Conservation (phyloP, 306 rosid genomes). For the Canavalia ensiformis region DNA sequence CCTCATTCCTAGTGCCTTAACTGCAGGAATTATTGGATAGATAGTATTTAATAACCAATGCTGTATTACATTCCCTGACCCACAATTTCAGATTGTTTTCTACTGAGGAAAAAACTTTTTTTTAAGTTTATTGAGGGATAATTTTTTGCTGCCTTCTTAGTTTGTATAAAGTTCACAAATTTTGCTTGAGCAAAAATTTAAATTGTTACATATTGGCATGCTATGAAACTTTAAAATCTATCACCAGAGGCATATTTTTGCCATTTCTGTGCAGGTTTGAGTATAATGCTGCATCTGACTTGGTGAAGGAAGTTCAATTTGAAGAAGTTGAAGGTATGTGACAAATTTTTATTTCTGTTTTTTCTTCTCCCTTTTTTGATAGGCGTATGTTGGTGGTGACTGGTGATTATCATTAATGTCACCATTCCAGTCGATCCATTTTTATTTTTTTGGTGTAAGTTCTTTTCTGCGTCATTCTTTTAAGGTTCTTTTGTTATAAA, state of each 20-base stretch:
- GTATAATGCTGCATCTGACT: slow-evolving; percentile 68
- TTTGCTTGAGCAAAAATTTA: not conserved
- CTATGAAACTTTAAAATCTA: not conserved
- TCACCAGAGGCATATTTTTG: slow-evolving; percentile 13
- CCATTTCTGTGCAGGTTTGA: slow-evolving; percentile 61
- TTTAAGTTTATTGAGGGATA: not conserved
- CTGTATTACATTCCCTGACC: slow-evolving; percentile 19
- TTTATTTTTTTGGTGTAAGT: slow-evolving; percentile 16
- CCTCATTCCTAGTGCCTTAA: not conserved
- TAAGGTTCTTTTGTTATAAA: slow-evolving; percentile 26
- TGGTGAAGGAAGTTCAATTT: slow-evolving; percentile 73
- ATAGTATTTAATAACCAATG: slow-evolving; percentile 9
- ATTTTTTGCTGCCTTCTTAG: slow-evolving; percentile 48
- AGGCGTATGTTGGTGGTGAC: not conserved
- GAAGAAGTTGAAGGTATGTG: slow-evolving; percentile 81
- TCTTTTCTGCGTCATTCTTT: slow-evolving; percentile 10
- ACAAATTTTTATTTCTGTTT: not conserved
- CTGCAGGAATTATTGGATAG: slow-evolving; percentile 1
- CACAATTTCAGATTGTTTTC: not conserved
- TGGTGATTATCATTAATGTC: slow-evolving; percentile 17
- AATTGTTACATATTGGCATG: not conserved
- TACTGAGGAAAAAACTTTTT: not conserved
- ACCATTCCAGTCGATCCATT: not conserved
- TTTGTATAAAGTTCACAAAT: slow-evolving; percentile 41
- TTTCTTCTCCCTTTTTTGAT: not conserved